Percentiles rank a stretch among this genome's conserved stretches.
Conservation (phyloP, 2,329 filamentous ascomycete genomes). For the Fusarium sp. region DNA sequence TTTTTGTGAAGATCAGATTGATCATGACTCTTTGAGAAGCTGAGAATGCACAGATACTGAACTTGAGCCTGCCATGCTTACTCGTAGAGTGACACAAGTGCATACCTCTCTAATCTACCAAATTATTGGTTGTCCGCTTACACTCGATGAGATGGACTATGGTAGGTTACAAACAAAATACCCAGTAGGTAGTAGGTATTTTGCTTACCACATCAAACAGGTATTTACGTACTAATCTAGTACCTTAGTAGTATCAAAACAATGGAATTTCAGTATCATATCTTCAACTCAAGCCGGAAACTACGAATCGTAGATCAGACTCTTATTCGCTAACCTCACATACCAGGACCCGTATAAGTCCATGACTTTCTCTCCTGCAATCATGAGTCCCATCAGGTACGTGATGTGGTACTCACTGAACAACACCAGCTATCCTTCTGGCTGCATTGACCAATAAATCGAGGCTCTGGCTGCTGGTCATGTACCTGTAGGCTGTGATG, state of each 20-base stretch:
- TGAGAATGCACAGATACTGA: background rate
- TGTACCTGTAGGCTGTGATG: background rate
- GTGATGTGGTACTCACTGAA: background rate
- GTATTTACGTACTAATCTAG: background rate
- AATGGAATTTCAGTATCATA: background rate
- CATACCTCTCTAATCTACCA: background rate
- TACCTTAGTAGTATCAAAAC: background rate
- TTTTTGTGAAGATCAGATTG: background rate
- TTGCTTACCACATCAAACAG: background rate
- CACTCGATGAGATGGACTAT: background rate
- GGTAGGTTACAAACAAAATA: background rate
- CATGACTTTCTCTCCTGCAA: background rate
- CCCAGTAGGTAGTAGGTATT: background rate
- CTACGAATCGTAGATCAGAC: background rate
- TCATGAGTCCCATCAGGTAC: background rate
- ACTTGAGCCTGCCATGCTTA: background rate
- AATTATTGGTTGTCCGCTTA: background rate
- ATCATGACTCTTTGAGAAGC: background rate
- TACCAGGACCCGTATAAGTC: background rate
- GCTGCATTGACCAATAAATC: background rate
- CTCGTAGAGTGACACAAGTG: slow-evolving; percentile 6
- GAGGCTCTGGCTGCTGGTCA: background rate
- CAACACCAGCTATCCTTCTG: background rate
- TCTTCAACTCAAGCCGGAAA: background rate
- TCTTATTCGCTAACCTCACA: slow-evolving; percentile 6